Evolutionary conservation across 768 basidiomycete species (phyloP), one percentile per base, ranked within the genome.

Genomic region (Leccinum sublutescens): DNA sequence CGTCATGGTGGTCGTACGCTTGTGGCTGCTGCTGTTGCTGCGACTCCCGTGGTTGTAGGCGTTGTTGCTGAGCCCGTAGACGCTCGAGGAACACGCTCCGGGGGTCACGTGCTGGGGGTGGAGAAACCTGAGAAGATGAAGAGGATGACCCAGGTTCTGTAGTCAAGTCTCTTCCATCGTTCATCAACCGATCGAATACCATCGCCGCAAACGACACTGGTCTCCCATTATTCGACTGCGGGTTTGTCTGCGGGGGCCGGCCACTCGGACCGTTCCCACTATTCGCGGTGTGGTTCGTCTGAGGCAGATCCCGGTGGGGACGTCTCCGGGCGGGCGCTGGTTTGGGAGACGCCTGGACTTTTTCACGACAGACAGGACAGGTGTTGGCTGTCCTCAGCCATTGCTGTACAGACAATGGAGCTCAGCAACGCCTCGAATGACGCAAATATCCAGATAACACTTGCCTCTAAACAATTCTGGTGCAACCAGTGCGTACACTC

Each of bases 401-500:
- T 88, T 91, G 86, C 87, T 91, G 59, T 11, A 63, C 38, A 4
- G 12, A 43, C 36, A 57, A 50, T 25, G 52, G 40, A 60, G 63
- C 52, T 58, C 25, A 49, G 57, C 15, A 36, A 31, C 10, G 48
- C 11, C 33, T 25, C 43, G 25, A 54, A 21, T 6, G 40, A 56
- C 36, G 45, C 5, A 17, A 23, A 17, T 29, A 12, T 10, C 4
- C 3, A 19, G 40, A 59, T 54, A 29, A 25, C 7, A 51, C 82
- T n/a, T 54, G 90, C 90, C 77, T 87, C 79, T 27, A 93, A 71
- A 75, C 91, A 93, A n/a, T 77, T 79, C 66, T 85, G 84, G 70
- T 93, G 91, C 63, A 92, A 73, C 89, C 90, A 93, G 72, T 93
- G 91, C 1, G 83, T 73, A 62, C 91, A 93, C 54, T 85, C 85